Evolutionary conservation across 208 protist genomes (phyloP).

Genomic region (Balamuthia mandrillaris): DNA sequence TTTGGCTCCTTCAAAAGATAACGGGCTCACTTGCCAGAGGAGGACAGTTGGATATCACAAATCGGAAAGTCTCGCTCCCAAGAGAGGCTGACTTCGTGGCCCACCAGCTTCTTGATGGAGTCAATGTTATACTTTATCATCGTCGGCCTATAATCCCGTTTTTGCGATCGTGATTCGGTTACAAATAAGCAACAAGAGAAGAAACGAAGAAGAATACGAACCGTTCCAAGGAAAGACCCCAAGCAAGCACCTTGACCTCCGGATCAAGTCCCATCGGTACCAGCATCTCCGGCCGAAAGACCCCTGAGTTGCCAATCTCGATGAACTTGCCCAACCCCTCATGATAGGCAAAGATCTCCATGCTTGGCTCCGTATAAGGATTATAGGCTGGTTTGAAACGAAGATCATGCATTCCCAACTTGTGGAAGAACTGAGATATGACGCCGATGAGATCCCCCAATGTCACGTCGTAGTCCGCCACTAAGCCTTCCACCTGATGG

Average conservation of each 20-base stretch:
- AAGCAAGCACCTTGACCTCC: constrained; percentile 96
- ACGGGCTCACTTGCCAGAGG: too few relatives aligned
- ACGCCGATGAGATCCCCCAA: constrained; percentile 98
- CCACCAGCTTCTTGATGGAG: constrained; percentile 98
- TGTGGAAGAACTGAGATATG: constrained; percentile 95
- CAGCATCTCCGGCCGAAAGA: constrained; percentile 96
- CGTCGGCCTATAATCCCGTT: constrained; percentile 80
- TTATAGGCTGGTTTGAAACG: constrained; percentile 99
- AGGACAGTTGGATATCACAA: constrained; percentile 50
- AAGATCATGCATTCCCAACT: constrained; percentile 85
- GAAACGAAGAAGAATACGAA: neutral
- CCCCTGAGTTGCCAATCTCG: constrained; percentile 97
- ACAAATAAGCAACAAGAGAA: too few relatives aligned
- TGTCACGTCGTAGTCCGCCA: constrained; percentile 95
- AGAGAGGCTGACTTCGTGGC: constrained; percentile 78
- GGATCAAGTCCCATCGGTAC: constrained; percentile 95
- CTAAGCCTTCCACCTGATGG: constrained; percentile 98
- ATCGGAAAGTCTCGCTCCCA: constrained; percentile 62
- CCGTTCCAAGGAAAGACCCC: constrained; percentile 98
- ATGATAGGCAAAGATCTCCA: constrained; percentile 99
- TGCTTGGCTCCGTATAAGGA: constrained; percentile 99
- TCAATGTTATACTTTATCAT: constrained; percentile 99
- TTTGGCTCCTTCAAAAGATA: too few relatives aligned
- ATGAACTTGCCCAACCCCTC: constrained; percentile 91
- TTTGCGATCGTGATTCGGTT: neutral